A percentile compares a stretch with the other conserved stretches of the same genome.
Evolutionary conservation across 805 yeast species (phyloP).

Genomic region (Lachancea cidri): DNA sequence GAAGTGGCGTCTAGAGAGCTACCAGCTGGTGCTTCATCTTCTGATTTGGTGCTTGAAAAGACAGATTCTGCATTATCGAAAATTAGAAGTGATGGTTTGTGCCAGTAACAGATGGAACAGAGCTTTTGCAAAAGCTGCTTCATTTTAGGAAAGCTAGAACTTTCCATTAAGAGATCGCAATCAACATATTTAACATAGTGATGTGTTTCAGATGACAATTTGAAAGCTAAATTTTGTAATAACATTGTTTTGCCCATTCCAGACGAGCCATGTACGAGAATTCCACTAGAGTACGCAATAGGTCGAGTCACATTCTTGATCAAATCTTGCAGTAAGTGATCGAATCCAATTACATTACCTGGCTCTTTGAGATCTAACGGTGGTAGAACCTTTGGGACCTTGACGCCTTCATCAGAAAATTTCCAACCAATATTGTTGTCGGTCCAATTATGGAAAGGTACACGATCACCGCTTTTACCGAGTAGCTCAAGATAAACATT

Average conservation of each 20-base stretch:
- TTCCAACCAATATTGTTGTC: constrained; percentile 7
- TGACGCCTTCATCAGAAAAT: constrained; percentile 10
- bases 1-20: constrained; percentile 34
- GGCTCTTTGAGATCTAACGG: neutral
- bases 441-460: constrained; percentile 5
- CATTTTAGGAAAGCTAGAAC: constrained; percentile 33
- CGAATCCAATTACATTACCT: constrained; percentile 49
- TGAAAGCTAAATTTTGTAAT: constrained; percentile 38
- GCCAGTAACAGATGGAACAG: constrained; percentile 56
- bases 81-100: constrained; percentile 67
- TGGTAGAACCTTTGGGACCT: constrained; percentile 11
- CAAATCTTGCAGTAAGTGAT: constrained; percentile 30
- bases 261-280: constrained; percentile 62
- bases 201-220: constrained; percentile 31
- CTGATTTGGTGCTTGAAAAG: constrained; percentile 48
- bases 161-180: constrained; percentile 44
- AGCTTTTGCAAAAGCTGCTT: constrained; percentile 40
- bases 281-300: constrained; percentile 36
- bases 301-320: constrained; percentile 29
- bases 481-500: constrained; percentile 14
- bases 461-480: constrained; percentile 11
- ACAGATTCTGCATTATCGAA: constrained; percentile 76
- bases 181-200: constrained; percentile 43
- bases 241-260: constrained; percentile 80
- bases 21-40: constrained; percentile 47